phyloP scores from a whole-genome alignment of 2,329 filamentous ascomycete species.

The Fusarium pininemorale region DNA sequence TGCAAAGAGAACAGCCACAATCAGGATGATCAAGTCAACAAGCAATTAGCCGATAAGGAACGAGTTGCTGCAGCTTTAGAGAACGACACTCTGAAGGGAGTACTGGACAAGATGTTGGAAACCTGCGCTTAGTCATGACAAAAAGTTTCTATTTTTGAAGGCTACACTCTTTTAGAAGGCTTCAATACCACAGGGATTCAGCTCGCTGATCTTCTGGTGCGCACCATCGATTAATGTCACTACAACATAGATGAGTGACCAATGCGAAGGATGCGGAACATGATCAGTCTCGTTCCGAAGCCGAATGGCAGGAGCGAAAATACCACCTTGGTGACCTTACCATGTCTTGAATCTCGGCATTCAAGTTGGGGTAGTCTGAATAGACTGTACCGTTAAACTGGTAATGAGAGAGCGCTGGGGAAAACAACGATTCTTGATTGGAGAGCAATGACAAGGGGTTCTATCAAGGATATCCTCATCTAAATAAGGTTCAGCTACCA shows the following conservation, averaged over 20 bases:
- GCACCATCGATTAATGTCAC: neutral
- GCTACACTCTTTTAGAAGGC: neutral
- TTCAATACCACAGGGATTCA: neutral
- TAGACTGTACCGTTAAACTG: constrained; percentile 23
- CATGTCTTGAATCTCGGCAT: constrained; percentile 25
- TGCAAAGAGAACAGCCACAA: constrained; percentile 97
- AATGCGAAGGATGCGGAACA: neutral
- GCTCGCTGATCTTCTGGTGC: constrained; percentile 3
- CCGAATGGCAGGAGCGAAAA: constrained; percentile 10
- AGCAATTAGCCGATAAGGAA: constrained; percentile 96
- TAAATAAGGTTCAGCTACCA: constrained; percentile 37
- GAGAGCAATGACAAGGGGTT: constrained; percentile 20
- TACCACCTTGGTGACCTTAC: constrained; percentile 16
- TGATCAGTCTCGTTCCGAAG: constrained; percentile 8
- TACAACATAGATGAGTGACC: neutral
- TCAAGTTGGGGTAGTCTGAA: constrained; percentile 10
- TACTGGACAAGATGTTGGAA: constrained; percentile 92
- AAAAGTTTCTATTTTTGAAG: neutral
- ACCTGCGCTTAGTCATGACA: constrained; percentile 70
- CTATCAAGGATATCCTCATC: constrained; percentile 23
- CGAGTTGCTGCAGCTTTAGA: constrained; percentile 93
- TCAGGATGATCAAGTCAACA: constrained; percentile 95
- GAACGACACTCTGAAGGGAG: constrained; percentile 87
- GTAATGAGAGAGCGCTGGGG: constrained; percentile 5
- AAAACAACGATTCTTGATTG: constrained; percentile 29